Evolutionary conservation across 2,329 filamentous ascomycete genomes (phyloP), one percentile per base, ranked within the genome.

Genomic region (Colletotrichum liriopes): DNA sequence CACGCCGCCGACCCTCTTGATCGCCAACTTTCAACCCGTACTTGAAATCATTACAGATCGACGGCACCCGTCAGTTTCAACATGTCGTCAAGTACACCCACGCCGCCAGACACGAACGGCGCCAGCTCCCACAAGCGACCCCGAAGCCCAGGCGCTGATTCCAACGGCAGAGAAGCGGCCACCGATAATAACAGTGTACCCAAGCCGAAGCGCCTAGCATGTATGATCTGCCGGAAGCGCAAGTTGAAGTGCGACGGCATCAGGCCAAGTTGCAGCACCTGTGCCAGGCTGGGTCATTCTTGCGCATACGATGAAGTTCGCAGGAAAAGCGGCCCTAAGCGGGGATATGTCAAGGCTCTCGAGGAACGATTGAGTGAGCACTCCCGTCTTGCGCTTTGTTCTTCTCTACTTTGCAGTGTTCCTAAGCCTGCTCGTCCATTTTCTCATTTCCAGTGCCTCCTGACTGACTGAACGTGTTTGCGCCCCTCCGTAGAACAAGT

Each of bases 231-330:
- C 81, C 89, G 96, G 77, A 96, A 95, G 83, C 90, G 96, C 80
- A 98, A 98, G 84, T 86, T 98, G 76, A 93, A 93, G 83, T 98
- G 95, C 82, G 95, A 98, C 81, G 95, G 95, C 47, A 85, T 89
- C 65, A 92, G 93, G 74, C 95, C 95, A 29, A 94, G 93, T 76
- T 98, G 95, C 80, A 94, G 93, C 77, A 98, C 95, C 35, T 98
- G 95, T 82, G 91, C 93, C 41, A 88, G 95, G n/a, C 85, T 98
- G 62, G 92, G 93, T 54, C 95, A 98, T 82, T 90, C 92, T 67
- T 98, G 95, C 84, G 92, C 93, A 73, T 98, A 98, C 80, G 95
- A 98, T 79, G 95, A 98, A 84, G 93, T 96, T 77, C 90, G 95
- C 80, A 94, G 94, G 84, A 98, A 98, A 89, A 97, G 95, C 81